Percentiles rank a stretch among this genome's conserved stretches.
Evolutionary conservation across 1,284 basidiomycete species (phyloP).

Genomic region (Leccinum pallidistipes): DNA sequence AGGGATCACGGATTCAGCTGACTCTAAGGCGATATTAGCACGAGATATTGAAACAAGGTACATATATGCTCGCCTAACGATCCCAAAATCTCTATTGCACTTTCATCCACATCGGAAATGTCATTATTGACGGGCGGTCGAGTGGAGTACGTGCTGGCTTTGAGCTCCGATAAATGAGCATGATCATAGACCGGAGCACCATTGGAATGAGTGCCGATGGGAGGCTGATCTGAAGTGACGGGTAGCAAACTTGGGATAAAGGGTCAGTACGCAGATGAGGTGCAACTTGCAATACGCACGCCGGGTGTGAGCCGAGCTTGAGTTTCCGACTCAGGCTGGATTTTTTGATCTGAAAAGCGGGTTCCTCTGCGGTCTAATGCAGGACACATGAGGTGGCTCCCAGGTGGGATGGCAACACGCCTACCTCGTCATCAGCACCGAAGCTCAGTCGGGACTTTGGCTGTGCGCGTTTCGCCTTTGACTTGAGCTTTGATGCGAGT

Average conservation of each 20-base stretch:
- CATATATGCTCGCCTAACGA: constrained; percentile 38
- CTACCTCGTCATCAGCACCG: constrained; percentile 76
- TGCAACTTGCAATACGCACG: constrained; percentile 37
- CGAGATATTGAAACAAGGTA: background rate
- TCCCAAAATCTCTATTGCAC: constrained; percentile 37
- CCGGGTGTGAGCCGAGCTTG: constrained; percentile 51
- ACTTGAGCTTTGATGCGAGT: constrained; percentile 66
- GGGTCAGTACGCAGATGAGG: constrained; percentile 8
- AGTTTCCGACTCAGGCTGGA: constrained; percentile 70
- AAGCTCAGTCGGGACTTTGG: constrained; percentile 77
- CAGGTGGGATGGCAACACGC: constrained; percentile 24
- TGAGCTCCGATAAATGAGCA: constrained; percentile 80
- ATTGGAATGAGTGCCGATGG: constrained; percentile 46
- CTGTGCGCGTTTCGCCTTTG: constrained; percentile 61
- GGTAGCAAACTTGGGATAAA: constrained; percentile 33
- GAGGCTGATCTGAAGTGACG: constrained; percentile 51
- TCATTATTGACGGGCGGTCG: constrained; percentile 45
- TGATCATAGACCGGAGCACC: constrained; percentile 67
- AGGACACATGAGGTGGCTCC: constrained; percentile 25
- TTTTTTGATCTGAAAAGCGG: constrained; percentile 76
- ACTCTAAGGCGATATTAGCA: constrained; percentile 14
- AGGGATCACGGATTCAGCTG: constrained; percentile 57
- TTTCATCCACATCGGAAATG: constrained; percentile 48
- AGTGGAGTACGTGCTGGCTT: constrained; percentile 72
- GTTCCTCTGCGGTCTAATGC: constrained; percentile 54